Evolutionary conservation across 441 rosid genomes (phyloP), one percentile per base, ranked within the genome.

Genomic region (Gossypium davidsonii): DNA sequence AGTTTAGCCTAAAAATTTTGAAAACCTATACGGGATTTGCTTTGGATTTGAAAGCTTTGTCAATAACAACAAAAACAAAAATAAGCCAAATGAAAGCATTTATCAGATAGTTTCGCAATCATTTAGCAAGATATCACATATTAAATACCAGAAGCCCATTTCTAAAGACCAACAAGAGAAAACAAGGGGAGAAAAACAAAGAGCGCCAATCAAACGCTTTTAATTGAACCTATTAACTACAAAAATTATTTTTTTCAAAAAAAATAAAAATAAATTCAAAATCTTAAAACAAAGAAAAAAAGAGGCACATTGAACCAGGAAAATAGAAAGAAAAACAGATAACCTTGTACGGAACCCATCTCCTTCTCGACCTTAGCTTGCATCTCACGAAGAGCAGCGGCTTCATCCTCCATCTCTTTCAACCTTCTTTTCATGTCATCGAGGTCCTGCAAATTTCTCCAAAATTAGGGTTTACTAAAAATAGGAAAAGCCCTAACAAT

Each of bases 301-400:
- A 0, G 2, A 21, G 7, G 46, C 26, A 72, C 52, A 48, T 18
- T 26, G 31, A 25, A 46, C 0, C 25, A 49, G 26, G 9, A 59
- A 49, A 59, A 58, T 6, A 2, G 3, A 7, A 37, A 4, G 2
- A 72, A 18, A 48, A 51, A 23, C 31, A 28, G 3, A 6, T 3
- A 51, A 46, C 76, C 76, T 73, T 73, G 71, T 3, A 53, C 46
- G 34, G 76, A 73, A 48, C 51, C 75, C 75, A 72, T 61, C 69
- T 72, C 75, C 75, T 46, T 72, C 68, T 60, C 69, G 55, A 73
- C 76, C 52, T 73, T 73, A 17, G 76, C 71, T 26, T 64, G 76
- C 71, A 73, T 73, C 44, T 73, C 71, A n/a, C 71, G 67, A 21
- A 73, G 76, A 56, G 76, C 76, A 65, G 64, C 20, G 26, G 76